phyloP scores from a whole-genome alignment of 2,329 filamentous ascomycete genomes.

The Catunica adiposa region DNA sequence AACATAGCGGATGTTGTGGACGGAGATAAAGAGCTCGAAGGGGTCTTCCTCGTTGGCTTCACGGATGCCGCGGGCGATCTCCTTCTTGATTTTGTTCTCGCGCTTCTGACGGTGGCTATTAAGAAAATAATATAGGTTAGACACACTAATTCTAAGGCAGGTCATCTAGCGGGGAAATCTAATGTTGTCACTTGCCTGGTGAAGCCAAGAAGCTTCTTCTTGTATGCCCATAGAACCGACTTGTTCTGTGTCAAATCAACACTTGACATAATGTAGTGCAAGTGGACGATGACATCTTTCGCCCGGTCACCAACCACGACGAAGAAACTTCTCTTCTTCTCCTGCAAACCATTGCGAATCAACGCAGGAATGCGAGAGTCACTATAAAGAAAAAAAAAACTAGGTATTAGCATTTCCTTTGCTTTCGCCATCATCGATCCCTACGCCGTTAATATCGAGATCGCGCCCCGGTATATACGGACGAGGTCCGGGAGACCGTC shows the following conservation, averaged over 20 bases:
- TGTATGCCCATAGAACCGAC: slow-evolving; percentile 95
- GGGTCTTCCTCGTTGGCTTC: slow-evolving; percentile 87
- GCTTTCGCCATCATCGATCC: not conserved
- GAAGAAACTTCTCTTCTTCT: slow-evolving; percentile 97
- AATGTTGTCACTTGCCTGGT: slow-evolving; percentile 38
- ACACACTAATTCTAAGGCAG: too few relatives aligned
- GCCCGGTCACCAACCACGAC: slow-evolving; percentile 85
- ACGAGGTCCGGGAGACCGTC: not conserved
- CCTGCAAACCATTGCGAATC: slow-evolving; percentile 78
- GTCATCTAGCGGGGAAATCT: not conserved
- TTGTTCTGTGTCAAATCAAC: slow-evolving; percentile 81
- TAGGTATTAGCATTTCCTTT: not conserved
- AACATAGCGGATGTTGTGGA: slow-evolving; percentile 94
- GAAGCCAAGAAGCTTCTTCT: slow-evolving; percentile 90
- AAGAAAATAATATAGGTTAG: not conserved
- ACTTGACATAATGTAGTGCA: slow-evolving; percentile 80
- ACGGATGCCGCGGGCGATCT: slow-evolving; percentile 85
- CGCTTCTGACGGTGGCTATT: slow-evolving; percentile 85
- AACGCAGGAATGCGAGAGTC: slow-evolving; percentile 83
- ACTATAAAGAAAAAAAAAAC: slow-evolving; percentile 26
- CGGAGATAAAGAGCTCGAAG: slow-evolving; percentile 91
- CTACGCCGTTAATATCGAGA: not conserved
- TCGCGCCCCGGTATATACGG: not conserved
- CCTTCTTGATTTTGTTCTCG: slow-evolving; percentile 95
- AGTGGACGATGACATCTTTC: slow-evolving; percentile 92